phyloP scores from a whole-genome alignment of 2,329 filamentous ascomycete species.

The Aaosphaeria arxii region DNA sequence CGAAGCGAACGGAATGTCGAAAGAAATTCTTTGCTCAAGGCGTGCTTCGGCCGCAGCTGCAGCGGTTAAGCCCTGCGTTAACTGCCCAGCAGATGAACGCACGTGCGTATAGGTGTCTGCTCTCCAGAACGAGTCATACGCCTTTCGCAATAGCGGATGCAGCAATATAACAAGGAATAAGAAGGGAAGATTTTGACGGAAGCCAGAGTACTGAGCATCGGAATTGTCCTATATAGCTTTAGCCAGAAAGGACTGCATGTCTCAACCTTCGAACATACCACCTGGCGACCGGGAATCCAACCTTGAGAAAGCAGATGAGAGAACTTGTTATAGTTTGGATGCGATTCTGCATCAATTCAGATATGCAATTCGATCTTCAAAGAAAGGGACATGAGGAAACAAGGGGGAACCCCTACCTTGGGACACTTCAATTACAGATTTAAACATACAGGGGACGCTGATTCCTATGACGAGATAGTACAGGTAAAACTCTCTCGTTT shows the following conservation, averaged over 20 bases:
- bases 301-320: constrained; percentile 69
- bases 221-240: constrained; percentile 67
- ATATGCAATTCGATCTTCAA: constrained; percentile 11
- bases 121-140: constrained; percentile 60
- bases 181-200: constrained; percentile 82
- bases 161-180: constrained; percentile 69
- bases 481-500: constrained; percentile 77
- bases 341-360: constrained; percentile 57
- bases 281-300: constrained; percentile 90
- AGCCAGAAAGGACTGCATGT: constrained; percentile 8
- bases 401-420: constrained; percentile 53
- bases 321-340: constrained; percentile 78
- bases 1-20: constrained; percentile 78
- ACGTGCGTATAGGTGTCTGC: constrained; percentile 44
- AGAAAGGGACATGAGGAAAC: too few relatives aligned
- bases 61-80: constrained; percentile 42
- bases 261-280: constrained; percentile 53
- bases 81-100: constrained; percentile 33
- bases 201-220: constrained; percentile 81
- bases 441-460: constrained; percentile 83
- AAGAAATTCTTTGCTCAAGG: constrained; percentile 67
- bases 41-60: constrained; percentile 52
- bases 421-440: constrained; percentile 82
- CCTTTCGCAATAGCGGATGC: constrained; percentile 74
- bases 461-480: constrained; percentile 70